phyloP scores from a whole-genome alignment of 768 basidiomycete species.

The Xerocomus potaroensis region DNA sequence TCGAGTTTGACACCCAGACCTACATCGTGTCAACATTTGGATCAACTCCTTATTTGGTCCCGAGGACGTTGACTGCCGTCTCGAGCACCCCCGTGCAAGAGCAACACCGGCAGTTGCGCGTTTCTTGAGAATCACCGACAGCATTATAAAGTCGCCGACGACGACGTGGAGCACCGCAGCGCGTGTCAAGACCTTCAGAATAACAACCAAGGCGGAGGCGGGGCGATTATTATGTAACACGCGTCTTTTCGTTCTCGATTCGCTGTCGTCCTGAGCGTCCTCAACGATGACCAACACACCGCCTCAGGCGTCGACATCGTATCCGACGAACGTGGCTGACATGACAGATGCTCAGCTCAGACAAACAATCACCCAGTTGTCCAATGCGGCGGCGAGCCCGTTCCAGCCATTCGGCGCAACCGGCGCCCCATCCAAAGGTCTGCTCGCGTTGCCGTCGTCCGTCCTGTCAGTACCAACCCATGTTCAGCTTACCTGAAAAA shows the following conservation, averaged over 20 bases:
- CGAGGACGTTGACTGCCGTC: slow-evolving; percentile 14
- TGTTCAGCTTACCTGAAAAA: slow-evolving; percentile 60
- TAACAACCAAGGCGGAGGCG: not conserved
- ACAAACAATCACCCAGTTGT: slow-evolving; percentile 56
- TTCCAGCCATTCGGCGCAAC: slow-evolving; percentile 32
- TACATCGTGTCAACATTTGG: slow-evolving; percentile 42
- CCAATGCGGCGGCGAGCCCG: slow-evolving; percentile 36
- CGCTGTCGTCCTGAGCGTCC: not conserved
- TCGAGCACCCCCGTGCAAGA: slow-evolving; percentile 7
- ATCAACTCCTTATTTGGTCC: slow-evolving; percentile 37
- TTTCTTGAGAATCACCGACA: slow-evolving; percentile 14
- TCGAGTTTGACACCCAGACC: slow-evolving; percentile 8
- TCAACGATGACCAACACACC: slow-evolving; percentile 28
- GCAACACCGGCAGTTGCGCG: not conserved
- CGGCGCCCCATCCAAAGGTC: slow-evolving; percentile 32
- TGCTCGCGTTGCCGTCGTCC: not conserved
- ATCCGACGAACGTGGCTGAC: slow-evolving; percentile 34
- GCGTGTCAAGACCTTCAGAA: too few species aligned
- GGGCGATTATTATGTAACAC: slow-evolving; percentile 21
- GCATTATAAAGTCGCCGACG: slow-evolving; percentile 8
- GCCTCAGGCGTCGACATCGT: slow-evolving; percentile 24
- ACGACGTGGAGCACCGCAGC: too few species aligned
- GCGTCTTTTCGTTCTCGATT: slow-evolving; percentile 11
- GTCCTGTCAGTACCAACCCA: slow-evolving; percentile 14
- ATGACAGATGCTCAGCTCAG: slow-evolving; percentile 63